Evolutionary conservation across 2,329 filamentous ascomycete species (phyloP), one percentile per base, ranked within the genome.

Genomic region (Hymenoscyphus occultus): DNA sequence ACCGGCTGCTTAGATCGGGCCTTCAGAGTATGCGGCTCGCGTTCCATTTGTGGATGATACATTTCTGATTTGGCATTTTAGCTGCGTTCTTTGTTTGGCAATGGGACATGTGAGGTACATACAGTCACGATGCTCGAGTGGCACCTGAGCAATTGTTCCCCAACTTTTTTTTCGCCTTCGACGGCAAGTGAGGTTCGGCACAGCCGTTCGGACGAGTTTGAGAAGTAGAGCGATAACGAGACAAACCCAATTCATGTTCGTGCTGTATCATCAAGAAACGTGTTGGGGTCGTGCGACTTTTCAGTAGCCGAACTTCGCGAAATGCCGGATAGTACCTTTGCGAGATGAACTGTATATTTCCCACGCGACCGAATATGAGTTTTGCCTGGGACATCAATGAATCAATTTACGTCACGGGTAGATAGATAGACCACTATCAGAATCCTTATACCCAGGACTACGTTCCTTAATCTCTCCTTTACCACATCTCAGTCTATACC

Each of bases 11-110:
- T 28, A 42, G 42, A 40, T 62, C 60, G 60, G 60, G n/a, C 51
- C 51, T 62, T 56, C 56, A 45, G 10, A 32, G 39, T 56, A 42
- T 62, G 60, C 48, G 31, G 60, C 60, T 62, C 60, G 51, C 48
- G 32, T 39, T 56, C 51, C 40, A 12, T 39, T 51, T 60, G 58
- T 22, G 58, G 58, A 19, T 51, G 45, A 51, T 19, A 51, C 45
- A 51, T n/a, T 28, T 51, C 45, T 51, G 1, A 2, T 51, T 51
- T 51, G 22, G 19, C 12, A 28, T 7, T 12, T 28, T 12, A 22
- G 45, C 19, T 51, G 45, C 45, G 45, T 22, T 48, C 3, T 22
- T 51, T 51, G 45, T 10, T 51, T 22, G 45, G 10, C 22, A 35
- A 35, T 10, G 5, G n/a, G 45, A 22, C 45, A 51, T 51, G 45